phyloP scores from a whole-genome alignment of 371 early-diverging fungal genomes.

The Mucor piriformis region DNA sequence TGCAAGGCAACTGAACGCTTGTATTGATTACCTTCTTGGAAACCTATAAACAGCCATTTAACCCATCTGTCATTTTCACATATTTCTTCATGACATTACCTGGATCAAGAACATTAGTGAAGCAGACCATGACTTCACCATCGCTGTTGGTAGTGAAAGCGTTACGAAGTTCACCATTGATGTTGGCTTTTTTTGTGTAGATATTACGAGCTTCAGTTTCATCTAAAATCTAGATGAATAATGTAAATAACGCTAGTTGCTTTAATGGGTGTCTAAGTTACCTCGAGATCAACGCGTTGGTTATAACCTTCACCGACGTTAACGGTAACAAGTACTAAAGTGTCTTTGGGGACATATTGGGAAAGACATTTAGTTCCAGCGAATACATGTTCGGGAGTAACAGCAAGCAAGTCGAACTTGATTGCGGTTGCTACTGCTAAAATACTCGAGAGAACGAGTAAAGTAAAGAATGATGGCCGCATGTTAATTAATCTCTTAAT shows the following conservation, averaged over 20 bases:
- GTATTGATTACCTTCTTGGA: constrained; percentile 57
- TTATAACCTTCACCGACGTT: constrained; percentile 68
- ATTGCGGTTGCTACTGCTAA: constrained; percentile 51
- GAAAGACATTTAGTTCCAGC: constrained; percentile 67
- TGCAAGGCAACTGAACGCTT: constrained; percentile 71
- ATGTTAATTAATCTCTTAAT: constrained; percentile 10
- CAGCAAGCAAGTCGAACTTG: constrained; percentile 76
- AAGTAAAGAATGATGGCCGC: constrained; percentile 25
- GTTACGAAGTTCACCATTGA: constrained; percentile 57
- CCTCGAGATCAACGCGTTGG: constrained; percentile 75
- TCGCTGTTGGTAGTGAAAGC: constrained; percentile 81
- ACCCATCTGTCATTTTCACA: neutral
- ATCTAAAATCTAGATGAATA: constrained; percentile 33
- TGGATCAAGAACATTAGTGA: constrained; percentile 76
- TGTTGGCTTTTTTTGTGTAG: constrained; percentile 59
- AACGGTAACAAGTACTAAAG: constrained; percentile 73
- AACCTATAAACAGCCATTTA: constrained; percentile 40
- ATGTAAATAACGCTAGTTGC: neutral
- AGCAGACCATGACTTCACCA: constrained; percentile 85
- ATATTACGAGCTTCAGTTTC: constrained; percentile 63
- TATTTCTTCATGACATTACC: constrained; percentile 42
- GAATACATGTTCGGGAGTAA: constrained; percentile 33
- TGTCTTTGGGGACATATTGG: constrained; percentile 73
- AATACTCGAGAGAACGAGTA: constrained; percentile 29
- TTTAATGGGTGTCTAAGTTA: no score